Percentiles rank a stretch among this genome's conserved stretches.
Conservation (phyloP, 495 filamentous ascomycete genomes). For the Aspergillus ostianus region DNA sequence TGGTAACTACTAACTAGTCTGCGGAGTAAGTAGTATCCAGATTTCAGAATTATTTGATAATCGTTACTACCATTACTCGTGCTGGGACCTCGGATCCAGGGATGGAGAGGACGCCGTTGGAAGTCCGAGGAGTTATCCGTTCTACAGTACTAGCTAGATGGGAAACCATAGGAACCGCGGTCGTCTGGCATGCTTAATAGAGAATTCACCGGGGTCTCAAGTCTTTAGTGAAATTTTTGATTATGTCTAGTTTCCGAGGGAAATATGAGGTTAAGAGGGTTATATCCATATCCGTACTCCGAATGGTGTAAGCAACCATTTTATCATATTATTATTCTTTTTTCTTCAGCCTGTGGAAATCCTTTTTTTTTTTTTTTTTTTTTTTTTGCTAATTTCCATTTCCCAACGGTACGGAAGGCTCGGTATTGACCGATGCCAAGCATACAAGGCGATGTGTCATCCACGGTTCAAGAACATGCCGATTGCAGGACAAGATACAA, state of each 20-base stretch:
- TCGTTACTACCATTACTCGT: slow-evolving; percentile 6
- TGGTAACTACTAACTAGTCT: no score
- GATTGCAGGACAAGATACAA: no score
- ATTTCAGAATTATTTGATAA: background rate
- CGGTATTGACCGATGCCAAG: background rate
- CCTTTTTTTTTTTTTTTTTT: background rate
- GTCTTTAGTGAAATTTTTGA: slow-evolving; percentile 1
- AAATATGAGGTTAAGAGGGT: background rate
- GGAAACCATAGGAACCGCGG: slow-evolving; percentile 1
- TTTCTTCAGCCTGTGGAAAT: background rate
- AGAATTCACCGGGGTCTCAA: background rate
- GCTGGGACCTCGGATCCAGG: slow-evolving; percentile 8
- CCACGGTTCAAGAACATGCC: background rate
- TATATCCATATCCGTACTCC: background rate
- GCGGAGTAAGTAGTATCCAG: background rate
- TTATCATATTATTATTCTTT: background rate
- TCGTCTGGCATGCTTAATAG: slow-evolving; percentile 6
- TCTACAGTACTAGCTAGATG: slow-evolving; percentile 9
- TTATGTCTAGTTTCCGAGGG: background rate
- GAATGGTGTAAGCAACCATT: background rate
- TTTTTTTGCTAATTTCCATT: background rate
- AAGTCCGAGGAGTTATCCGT: slow-evolving; percentile 8
- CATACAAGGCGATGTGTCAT: background rate
- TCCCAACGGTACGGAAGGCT: background rate
- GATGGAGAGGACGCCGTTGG: slow-evolving; percentile 9